phyloP scores from a whole-genome alignment of 208 protist genomes.

The Wallacemonas collosoma region DNA sequence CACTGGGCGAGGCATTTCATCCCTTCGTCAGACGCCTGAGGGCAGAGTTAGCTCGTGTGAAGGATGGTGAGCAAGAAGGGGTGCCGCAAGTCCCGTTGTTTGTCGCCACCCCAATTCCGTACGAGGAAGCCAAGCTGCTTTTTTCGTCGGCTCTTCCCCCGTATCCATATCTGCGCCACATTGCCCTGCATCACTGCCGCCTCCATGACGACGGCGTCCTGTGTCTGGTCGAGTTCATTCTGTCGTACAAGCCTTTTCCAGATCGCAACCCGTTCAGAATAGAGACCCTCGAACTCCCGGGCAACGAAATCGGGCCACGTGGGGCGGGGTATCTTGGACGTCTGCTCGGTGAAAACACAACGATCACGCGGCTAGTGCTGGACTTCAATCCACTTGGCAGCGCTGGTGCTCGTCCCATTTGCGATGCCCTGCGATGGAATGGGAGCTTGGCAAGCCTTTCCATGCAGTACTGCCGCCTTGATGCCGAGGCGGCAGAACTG shows the following conservation, averaged over 20 bases:
- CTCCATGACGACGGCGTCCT: conserved; percentile 86
- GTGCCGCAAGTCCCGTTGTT: conserved; percentile 80
- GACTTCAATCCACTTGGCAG: conserved; percentile 87
- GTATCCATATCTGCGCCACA: conserved; percentile 77
- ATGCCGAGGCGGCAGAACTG: conserved; percentile 34
- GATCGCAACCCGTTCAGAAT: conserved; percentile 86
- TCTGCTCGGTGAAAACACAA: conserved; percentile 67
- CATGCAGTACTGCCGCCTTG: conserved; percentile 81
- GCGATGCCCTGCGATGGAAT: conserved; percentile 85
- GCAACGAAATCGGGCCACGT: conserved; percentile 61
- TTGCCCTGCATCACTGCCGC: conserved; percentile 71
- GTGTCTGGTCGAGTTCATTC: conserved; percentile 73
- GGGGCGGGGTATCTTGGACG: conserved; percentile 73
- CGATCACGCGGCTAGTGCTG: conserved; percentile 63
- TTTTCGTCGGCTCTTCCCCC: conserved; percentile 57
- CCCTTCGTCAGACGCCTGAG: conserved; percentile 78
- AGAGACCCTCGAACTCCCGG: conserved; percentile 76
- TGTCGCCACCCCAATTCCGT: conserved; percentile 50
- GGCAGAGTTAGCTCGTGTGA: conserved; percentile 67
- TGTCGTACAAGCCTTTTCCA: conserved; percentile 61
- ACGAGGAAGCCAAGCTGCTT: conserved; percentile 46
- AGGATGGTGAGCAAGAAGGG: conserved; percentile 76
- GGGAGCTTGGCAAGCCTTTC: conserved; percentile 64
- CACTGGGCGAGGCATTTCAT: conserved; percentile 49
- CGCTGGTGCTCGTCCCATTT: conserved; percentile 58